Conservation (phyloP, 345 rosid species). For the Linum tenue region DNA sequence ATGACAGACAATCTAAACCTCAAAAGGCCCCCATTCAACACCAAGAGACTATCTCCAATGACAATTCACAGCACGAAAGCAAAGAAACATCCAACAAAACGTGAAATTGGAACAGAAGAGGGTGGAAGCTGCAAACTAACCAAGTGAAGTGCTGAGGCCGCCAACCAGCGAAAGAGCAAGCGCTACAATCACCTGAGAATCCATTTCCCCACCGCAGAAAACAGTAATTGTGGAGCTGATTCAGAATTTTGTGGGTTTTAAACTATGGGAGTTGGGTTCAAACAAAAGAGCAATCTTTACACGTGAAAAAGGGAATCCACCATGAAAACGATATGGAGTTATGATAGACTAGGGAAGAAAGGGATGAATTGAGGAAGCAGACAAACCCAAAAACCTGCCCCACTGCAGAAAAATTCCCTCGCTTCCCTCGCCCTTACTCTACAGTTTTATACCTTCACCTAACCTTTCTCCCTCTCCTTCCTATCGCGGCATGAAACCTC, state of each 20-base stretch:
- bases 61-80: not conserved
- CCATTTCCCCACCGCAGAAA: conserved; percentile 32
- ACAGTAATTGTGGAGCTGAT: not conserved
- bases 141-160: conserved; percentile 27
- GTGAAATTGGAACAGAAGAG: not conserved
- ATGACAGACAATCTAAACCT: not conserved
- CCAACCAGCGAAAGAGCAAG: conserved; percentile 26
- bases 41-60: not conserved
- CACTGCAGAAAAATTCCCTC: not conserved
- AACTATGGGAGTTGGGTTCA: not conserved
- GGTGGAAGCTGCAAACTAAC: conserved; percentile 6
- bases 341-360: not conserved
- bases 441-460: conserved; percentile 3
- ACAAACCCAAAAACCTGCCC: not conserved
- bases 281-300: not conserved
- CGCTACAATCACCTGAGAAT: conserved; percentile 45
- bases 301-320: too few relatives aligned
- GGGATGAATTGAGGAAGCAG: not conserved
- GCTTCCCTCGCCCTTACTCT: conserved; percentile 6
- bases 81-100: not conserved
- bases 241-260: not conserved
- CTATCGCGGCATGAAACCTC: not conserved
- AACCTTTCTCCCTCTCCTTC: not conserved
- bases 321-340: not conserved
- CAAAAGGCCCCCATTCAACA: not conserved